Evolutionary conservation across 2,329 filamentous ascomycete genomes (phyloP).

Genomic region (Aspergillus quadricinctus): DNA sequence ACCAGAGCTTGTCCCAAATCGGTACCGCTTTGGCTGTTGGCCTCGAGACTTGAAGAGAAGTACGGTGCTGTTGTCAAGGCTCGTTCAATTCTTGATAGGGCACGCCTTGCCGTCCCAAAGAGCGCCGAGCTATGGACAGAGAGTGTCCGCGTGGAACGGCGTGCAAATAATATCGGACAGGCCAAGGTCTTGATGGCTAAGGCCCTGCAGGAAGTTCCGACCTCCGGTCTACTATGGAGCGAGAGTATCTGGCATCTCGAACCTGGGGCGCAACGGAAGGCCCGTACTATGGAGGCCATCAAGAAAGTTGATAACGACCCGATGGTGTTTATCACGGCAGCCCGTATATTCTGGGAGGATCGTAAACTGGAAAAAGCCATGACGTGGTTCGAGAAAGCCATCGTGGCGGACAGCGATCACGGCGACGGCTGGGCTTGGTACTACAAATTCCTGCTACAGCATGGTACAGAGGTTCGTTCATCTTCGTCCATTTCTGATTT

Average conservation of each 20-base stretch:
- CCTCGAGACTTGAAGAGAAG: conserved; percentile 81
- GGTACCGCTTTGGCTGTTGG: conserved; percentile 84
- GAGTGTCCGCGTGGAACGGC: conserved; percentile 86
- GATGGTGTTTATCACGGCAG: conserved; percentile 82
- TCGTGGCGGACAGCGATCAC: conserved; percentile 77
- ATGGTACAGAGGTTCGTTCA: conserved; percentile 68
- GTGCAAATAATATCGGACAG: conserved; percentile 75
- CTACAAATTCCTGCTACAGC: conserved; percentile 85
- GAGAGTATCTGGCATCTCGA: conserved; percentile 97
- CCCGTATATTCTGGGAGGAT: conserved; percentile 94
- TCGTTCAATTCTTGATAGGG: conserved; percentile 86
- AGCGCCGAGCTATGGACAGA: conserved; percentile 84
- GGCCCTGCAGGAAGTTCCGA: conserved; percentile 85
- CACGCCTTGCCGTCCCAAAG: conserved; percentile 81
- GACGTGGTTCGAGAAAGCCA: conserved; percentile 95
- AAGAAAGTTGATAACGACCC: conserved; percentile 95
- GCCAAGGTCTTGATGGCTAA: conserved; percentile 91
- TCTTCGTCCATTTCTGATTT: neutral
- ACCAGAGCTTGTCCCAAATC: conserved; percentile 82
- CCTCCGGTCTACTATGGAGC: conserved; percentile 81
- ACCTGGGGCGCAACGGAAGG: conserved; percentile 84
- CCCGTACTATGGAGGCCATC: conserved; percentile 86
- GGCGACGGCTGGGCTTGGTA: conserved; percentile 99
- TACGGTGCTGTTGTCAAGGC: conserved; percentile 83
- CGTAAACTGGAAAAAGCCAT: conserved; percentile 88